These are phyloP conservation scores for Magnusiomyces fungicola DNA, from an alignment of 1,139 yeast species.

Conservation along the genomic window DNA sequence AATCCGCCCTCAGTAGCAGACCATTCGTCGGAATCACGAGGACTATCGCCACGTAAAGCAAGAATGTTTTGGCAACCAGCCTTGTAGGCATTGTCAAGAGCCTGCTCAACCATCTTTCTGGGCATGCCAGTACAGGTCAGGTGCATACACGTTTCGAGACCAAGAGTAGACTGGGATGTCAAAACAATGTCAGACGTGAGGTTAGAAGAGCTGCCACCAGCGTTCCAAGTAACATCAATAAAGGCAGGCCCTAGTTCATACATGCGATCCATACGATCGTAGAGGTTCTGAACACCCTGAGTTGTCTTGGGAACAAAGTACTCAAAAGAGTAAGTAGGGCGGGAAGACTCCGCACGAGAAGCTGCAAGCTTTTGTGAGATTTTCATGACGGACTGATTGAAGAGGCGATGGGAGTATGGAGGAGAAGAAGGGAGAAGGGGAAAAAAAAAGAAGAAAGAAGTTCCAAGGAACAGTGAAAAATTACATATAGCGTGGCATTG, in stretches of 20 bases:
- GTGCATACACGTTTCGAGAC: conserved; percentile 97
- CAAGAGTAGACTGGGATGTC: conserved; percentile 86
- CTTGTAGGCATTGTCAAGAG: conserved; percentile 73
- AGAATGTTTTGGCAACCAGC: conserved; percentile 93
- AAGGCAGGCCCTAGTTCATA: conserved; percentile 85
- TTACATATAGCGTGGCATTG: background rate
- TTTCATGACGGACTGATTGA: background rate
- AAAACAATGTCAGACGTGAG: conserved; percentile 86
- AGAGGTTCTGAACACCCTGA: conserved; percentile 92
- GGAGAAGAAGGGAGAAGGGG: background rate
- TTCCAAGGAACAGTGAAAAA: background rate
- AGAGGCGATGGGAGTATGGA: background rate
- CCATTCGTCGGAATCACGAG: conserved; percentile 42
- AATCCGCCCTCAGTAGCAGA: conserved; percentile 58
- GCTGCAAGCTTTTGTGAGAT: background rate
- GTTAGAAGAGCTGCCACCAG: conserved; percentile 82
- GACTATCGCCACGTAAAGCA: conserved; percentile 94
- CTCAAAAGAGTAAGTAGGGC: conserved; percentile 84
- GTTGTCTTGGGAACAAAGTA: conserved; percentile 97
- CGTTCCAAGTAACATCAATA: conserved; percentile 96
- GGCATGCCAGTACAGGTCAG: conserved; percentile 96
- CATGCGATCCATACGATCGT: conserved; percentile 98
- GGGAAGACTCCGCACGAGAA: conserved; percentile 14
- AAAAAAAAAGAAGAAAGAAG: background rate
- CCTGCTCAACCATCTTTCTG: conserved; percentile 69